A percentile compares a stretch with the other conserved stretches of the same genome.
phyloP scores from a whole-genome alignment of 2,329 filamentous ascomycete species.

The Penicillium sp. region DNA sequence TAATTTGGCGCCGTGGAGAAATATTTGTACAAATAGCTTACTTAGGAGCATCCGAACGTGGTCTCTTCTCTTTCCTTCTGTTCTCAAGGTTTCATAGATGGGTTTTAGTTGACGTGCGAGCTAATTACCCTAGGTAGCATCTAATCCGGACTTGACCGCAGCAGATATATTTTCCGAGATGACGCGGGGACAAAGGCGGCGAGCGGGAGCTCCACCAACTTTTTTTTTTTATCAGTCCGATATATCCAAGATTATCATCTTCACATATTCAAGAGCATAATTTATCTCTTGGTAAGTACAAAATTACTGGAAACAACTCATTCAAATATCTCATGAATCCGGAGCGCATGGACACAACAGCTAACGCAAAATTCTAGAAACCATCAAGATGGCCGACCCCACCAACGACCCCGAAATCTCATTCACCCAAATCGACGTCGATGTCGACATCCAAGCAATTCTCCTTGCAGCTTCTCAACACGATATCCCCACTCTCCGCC shows the following conservation, averaged over 20 bases:
- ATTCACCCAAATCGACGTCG: constrained; percentile 35
- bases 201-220: constrained; percentile 23
- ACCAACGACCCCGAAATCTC: constrained; percentile 21
- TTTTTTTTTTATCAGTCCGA: constrained; percentile 25
- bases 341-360: background rate
- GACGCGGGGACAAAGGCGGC: constrained; percentile 32
- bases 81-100: background rate
- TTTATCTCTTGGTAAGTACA: background rate
- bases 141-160: too few species aligned
- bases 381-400: constrained; percentile 25
- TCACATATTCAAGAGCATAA: background rate
- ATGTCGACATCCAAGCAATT: constrained; percentile 56
- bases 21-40: constrained; percentile 40
- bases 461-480: constrained; percentile 67
- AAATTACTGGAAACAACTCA: background rate
- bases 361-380: constrained; percentile 8
- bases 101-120: background rate
- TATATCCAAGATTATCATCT: background rate
- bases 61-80: constrained; percentile 33
- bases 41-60: constrained; percentile 32
- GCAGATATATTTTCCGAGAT: constrained; percentile 13
- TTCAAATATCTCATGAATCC: background rate
- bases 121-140: background rate
- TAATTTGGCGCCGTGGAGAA: constrained; percentile 25
- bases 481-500: constrained; percentile 66